phyloP scores from a whole-genome alignment of 257 asterid genomes.

The Solanum pinnatisectum region DNA sequence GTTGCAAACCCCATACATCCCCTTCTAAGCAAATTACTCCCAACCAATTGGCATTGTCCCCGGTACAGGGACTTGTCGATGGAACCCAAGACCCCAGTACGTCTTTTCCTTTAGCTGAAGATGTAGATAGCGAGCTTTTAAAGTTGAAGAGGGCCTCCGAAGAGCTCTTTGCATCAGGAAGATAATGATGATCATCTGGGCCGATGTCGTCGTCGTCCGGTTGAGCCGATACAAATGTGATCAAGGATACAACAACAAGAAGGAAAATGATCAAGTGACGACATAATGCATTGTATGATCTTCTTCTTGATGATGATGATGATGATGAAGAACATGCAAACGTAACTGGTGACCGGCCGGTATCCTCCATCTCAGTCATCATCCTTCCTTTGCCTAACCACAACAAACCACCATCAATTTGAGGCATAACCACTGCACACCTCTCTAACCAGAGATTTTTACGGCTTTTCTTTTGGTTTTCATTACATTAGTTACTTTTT shows the following conservation, averaged over 20 bases:
- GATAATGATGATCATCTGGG: not conserved
- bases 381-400: constrained; percentile 1
- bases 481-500: not conserved
- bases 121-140: not conserved
- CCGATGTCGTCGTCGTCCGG: not conserved
- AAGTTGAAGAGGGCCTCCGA: constrained; percentile 7
- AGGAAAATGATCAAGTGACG: not conserved
- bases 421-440: not conserved
- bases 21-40: constrained; percentile 74
- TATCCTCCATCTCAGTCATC: constrained; percentile 1
- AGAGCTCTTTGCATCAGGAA: constrained; percentile 1
- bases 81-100: constrained; percentile 53
- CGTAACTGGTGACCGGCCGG: not conserved
- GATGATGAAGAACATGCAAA: not conserved
- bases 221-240: not conserved
- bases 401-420: not conserved
- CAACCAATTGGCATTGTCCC: constrained; percentile 39
- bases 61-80: constrained; percentile 43
- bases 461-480: not conserved
- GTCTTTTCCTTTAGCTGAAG: constrained; percentile 3
- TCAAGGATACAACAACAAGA: not conserved
- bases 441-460: not conserved
- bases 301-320: not conserved
- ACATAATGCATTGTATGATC: not conserved
- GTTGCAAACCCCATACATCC: constrained; percentile 64